Evolutionary conservation across 225 moss, liverwort and hornwort genomes (phyloP).

Genomic region (Pleurozium schreberi): DNA sequence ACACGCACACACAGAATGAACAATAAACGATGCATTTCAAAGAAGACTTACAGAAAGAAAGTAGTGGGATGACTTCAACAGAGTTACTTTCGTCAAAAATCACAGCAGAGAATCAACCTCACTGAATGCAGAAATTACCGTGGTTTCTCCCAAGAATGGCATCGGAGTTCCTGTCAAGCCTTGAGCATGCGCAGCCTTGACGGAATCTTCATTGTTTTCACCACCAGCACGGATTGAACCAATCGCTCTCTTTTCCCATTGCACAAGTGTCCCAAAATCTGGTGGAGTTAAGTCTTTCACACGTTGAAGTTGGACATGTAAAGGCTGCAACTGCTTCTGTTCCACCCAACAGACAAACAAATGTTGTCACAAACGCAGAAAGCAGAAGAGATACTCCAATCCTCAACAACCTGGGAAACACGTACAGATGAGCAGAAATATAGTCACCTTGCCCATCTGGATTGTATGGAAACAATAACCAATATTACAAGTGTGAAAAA

Average conservation of each 20-base stretch:
- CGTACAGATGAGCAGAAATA: not conserved
- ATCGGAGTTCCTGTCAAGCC: constrained; percentile 86
- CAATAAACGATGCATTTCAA: not conserved
- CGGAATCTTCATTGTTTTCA: constrained; percentile 50
- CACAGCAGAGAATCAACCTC: not conserved
- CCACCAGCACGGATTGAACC: constrained; percentile 61
- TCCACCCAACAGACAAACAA: constrained; percentile 2
- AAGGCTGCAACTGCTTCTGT: constrained; percentile 90
- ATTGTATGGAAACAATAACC: not conserved
- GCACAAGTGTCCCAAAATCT: constrained; percentile 91
- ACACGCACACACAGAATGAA: not conserved
- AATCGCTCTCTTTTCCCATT: constrained; percentile 94
- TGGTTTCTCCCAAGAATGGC: constrained; percentile 96
- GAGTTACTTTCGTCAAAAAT: not conserved
- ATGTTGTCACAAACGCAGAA: not conserved
- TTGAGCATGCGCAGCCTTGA: constrained; percentile 71
- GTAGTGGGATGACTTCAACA: not conserved
- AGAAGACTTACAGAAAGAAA: not conserved
- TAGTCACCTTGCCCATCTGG: not conserved
- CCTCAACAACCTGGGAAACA: not conserved
- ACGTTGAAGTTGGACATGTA: constrained; percentile 65
- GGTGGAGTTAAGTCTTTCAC: constrained; percentile 88
- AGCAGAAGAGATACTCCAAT: not conserved
- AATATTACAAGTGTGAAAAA: not conserved
- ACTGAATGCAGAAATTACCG: constrained; percentile 27